Evolutionary conservation across 2,329 filamentous ascomycete species (phyloP).

Genomic region (Pseudogymnoascus sp.): DNA sequence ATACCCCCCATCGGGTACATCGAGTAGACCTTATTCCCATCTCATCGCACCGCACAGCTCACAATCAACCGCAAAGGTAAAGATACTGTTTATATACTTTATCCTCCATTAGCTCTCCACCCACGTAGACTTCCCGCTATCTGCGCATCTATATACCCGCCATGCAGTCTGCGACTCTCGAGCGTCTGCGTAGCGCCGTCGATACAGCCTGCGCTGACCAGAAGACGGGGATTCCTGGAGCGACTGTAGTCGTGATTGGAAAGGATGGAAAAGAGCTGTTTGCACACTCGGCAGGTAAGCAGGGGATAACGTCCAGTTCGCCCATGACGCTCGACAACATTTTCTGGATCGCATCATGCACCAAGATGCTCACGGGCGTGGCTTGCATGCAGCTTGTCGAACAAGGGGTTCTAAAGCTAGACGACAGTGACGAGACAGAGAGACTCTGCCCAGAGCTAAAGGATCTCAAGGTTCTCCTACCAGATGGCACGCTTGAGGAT

Average conservation of each 20-base stretch:
- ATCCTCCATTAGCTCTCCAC: neutral
- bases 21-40: neutral
- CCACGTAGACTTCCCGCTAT: neutral
- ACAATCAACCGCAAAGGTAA: neutral
- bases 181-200: slow-evolving; percentile 21
- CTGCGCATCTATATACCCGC: neutral
- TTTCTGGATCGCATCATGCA: slow-evolving; percentile 51
- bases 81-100: too few relatives aligned
- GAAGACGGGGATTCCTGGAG: slow-evolving; percentile 36
- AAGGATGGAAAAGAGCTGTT: slow-evolving; percentile 40
- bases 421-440: slow-evolving; percentile 39
- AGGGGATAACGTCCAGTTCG: slow-evolving; percentile 35
- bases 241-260: slow-evolving; percentile 39
- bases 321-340: slow-evolving; percentile 51
- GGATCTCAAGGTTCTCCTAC: slow-evolving; percentile 37
- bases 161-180: neutral
- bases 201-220: slow-evolving; percentile 32
- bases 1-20: neutral
- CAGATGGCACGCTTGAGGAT: slow-evolving; percentile 27
- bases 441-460: slow-evolving; percentile 42
- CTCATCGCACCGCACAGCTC: neutral
- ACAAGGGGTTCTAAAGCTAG: slow-evolving; percentile 36
- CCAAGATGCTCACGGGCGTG: slow-evolving; percentile 43
- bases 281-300: slow-evolving; percentile 40
- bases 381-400: slow-evolving; percentile 50